phyloP scores from a whole-genome alignment of 164 flowering plant genomes.

The Annona squamosa region DNA sequence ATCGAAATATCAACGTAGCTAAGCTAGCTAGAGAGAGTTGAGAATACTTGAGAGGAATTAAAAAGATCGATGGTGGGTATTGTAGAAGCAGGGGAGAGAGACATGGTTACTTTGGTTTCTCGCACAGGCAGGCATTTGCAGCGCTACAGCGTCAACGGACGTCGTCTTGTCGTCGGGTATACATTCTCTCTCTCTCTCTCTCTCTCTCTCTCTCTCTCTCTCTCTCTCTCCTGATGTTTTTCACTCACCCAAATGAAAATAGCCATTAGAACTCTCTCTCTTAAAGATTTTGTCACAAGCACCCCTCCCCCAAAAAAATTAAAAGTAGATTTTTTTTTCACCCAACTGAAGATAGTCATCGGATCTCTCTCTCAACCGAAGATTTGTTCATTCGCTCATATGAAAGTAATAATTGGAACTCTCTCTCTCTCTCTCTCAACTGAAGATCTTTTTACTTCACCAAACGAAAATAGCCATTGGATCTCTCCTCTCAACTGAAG shows the following conservation, averaged over 20 bases:
- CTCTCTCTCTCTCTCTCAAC: neutral
- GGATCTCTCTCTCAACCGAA: neutral
- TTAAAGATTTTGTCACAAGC: neutral
- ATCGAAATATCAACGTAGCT: too few relatives aligned
- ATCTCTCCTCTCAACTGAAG: too few relatives aligned
- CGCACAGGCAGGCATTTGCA: slow-evolving; percentile 16
- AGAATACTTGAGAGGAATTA: too few relatives aligned
- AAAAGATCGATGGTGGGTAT: neutral
- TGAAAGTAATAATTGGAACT: too few relatives aligned
- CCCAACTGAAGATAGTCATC: too few relatives aligned
- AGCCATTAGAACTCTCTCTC: too few relatives aligned
- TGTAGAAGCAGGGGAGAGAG: neutral
- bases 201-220: neutral
- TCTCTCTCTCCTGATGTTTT: neutral
- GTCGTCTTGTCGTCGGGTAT: slow-evolving; percentile 17
- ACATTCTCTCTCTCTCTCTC: neutral
- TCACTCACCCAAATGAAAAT: neutral
- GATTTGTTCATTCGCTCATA: too few relatives aligned
- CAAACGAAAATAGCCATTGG: too few relatives aligned
- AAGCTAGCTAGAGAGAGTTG: too few relatives aligned
- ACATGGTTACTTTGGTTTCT: slow-evolving; percentile 12
- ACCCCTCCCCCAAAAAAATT: too few relatives aligned
- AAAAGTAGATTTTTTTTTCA: too few relatives aligned
- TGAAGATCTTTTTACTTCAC: too few relatives aligned
- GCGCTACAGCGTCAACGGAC: slow-evolving; percentile 9